These are phyloP conservation scores for Boletus tomentosulus DNA, from an alignment of 768 basidiomycete genomes.

Conservation along the genomic window DNA sequence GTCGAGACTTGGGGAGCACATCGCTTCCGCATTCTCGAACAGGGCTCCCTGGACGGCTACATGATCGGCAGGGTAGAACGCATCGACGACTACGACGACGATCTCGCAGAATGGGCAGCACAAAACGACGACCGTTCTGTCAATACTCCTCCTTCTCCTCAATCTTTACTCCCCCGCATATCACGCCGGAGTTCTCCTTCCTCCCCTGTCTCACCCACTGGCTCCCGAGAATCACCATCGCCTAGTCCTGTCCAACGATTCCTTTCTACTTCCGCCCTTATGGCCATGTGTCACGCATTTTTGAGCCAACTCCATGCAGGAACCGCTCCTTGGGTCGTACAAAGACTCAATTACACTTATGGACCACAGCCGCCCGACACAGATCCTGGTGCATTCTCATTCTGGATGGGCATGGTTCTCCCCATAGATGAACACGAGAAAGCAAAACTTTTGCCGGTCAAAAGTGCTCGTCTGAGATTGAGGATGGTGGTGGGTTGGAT, in stretches of 20 bases:
- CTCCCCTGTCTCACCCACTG: neutral
- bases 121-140: conserved; percentile 10
- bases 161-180: conserved; percentile 13
- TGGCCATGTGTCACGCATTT: conserved; percentile 57
- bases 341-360: conserved; percentile 75
- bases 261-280: conserved; percentile 30
- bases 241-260: conserved; percentile 2
- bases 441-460: conserved; percentile 79
- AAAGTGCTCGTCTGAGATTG: conserved; percentile 71
- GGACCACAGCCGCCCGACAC: conserved; percentile 62
- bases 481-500: conserved; percentile 93
- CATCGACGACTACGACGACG: conserved; percentile 38
- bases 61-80: conserved; percentile 77
- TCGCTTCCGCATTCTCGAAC: conserved; percentile 84
- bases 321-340: conserved; percentile 90
- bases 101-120: conserved; percentile 25
- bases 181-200: conserved; percentile 9
- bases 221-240: conserved; percentile 3
- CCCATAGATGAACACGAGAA: conserved; percentile 92
- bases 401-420: conserved; percentile 88
- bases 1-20: conserved; percentile 67
- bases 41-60: conserved; percentile 85
- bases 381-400: conserved; percentile 71
- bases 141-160: conserved; percentile 12
- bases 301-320: conserved; percentile 59